Evolutionary conservation across 192 early-diverging fungal genomes (phyloP).

Genomic region (Umbelopsis vinacea): DNA sequence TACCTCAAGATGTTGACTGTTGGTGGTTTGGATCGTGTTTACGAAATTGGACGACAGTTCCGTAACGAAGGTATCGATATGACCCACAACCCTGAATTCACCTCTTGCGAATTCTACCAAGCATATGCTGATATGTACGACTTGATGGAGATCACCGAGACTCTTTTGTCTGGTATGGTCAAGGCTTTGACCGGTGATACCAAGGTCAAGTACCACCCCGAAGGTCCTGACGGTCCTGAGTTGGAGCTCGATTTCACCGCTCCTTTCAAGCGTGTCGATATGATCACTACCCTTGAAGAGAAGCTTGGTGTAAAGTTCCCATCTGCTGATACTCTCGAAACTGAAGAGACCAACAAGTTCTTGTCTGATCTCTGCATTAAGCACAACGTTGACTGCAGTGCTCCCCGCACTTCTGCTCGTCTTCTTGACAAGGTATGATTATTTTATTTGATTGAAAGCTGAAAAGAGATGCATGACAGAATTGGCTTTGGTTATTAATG

Average conservation of each 20-base stretch:
- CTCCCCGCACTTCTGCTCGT: conserved; percentile 91
- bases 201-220: conserved; percentile 94
- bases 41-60: conserved; percentile 99
- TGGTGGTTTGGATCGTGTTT: conserved; percentile 97
- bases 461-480: too few species aligned
- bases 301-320: conserved; percentile 93
- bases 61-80: conserved; percentile 98
- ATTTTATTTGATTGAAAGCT: conserved; percentile 25
- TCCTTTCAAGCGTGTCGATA: conserved; percentile 92
- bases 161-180: conserved; percentile 88
- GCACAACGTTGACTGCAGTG: conserved; percentile 93
- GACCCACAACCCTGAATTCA: conserved; percentile 99
- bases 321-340: conserved; percentile 78
- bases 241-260: conserved; percentile 95
- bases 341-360: conserved; percentile 85
- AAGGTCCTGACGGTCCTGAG: conserved; percentile 77
- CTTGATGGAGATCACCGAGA: conserved; percentile 95
- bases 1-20: conserved; percentile 98
- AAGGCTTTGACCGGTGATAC: conserved; percentile 88
- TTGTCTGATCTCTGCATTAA: conserved; percentile 91
- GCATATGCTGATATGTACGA: conserved; percentile 98
- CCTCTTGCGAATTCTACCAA: conserved; percentile 99
- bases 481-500: too few species aligned
- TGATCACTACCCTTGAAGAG: conserved; percentile 93
- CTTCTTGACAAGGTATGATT: conserved; percentile 88